Conservation (phyloP, 176 grass and related monocot genomes). For the Ampelocalamus luodianensis region DNA sequence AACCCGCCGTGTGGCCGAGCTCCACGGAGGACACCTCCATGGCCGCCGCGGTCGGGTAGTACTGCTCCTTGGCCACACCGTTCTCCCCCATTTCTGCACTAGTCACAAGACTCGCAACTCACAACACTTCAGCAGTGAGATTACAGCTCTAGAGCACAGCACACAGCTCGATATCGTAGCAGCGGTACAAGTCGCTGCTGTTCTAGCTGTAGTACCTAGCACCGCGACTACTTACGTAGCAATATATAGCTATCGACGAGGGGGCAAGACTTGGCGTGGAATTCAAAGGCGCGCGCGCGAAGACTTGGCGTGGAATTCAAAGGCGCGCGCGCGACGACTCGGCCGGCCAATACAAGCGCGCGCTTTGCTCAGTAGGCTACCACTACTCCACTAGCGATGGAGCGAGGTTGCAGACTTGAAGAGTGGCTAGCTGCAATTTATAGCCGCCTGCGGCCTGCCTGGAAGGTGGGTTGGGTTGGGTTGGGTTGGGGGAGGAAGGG, state of each 20-base stretch:
- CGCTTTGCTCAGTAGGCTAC: background rate
- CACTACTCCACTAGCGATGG: background rate
- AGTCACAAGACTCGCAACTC: too few relatives aligned
- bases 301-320: conserved; percentile 40
- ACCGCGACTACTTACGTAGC: too few relatives aligned
- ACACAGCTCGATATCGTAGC: background rate
- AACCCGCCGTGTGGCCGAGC: conserved; percentile 52
- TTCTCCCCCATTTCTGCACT: conserved; percentile 67
- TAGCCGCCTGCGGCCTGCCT: background rate
- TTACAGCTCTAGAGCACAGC: background rate
- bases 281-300: conserved; percentile 32
- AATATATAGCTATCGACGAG: conserved; percentile 32
- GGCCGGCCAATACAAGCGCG: background rate
- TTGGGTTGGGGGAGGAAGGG: background rate
- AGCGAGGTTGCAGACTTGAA: conserved; percentile 11
- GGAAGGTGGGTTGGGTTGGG: background rate
- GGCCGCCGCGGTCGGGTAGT: conserved; percentile 37
- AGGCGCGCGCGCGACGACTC: background rate
- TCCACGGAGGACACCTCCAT: conserved; percentile 60
- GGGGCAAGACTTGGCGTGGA: conserved; percentile 4
- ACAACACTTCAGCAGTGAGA: conserved; percentile 29
- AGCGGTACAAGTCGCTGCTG: background rate
- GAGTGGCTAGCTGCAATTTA: conserved; percentile 15
- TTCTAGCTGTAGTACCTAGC: background rate
- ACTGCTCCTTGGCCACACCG: conserved; percentile 47